phyloP scores from a whole-genome alignment of 805 yeast species.

The Wickerhamiella lipophila region DNA sequence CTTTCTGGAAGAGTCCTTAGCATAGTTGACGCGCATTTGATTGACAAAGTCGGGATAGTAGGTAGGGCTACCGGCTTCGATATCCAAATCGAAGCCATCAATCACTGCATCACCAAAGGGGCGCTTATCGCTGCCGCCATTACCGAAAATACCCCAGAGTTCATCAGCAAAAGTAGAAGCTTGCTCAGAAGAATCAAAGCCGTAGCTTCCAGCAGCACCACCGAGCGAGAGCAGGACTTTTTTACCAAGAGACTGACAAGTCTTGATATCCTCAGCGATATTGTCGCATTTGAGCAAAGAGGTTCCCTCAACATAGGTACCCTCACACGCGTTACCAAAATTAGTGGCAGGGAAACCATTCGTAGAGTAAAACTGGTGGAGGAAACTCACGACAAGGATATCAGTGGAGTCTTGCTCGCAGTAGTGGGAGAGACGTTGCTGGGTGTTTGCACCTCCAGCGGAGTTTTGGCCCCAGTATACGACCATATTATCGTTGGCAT shows the following conservation, averaged over 20 bases:
- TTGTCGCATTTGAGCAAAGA: slow-evolving; percentile 34
- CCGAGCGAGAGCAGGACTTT: slow-evolving; percentile 56
- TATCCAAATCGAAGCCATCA: slow-evolving; percentile 61
- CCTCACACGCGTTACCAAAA: slow-evolving; percentile 43
- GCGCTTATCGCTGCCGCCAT: slow-evolving; percentile 28
- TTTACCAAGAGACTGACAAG: slow-evolving; percentile 64
- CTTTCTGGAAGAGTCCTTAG: slow-evolving; percentile 26
- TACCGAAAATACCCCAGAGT: slow-evolving; percentile 40
- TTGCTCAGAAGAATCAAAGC: slow-evolving; percentile 35
- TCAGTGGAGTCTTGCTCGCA: slow-evolving; percentile 60
- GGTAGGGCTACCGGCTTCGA: slow-evolving; percentile 35
- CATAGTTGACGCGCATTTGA: slow-evolving; percentile 22
- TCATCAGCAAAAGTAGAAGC: slow-evolving; percentile 36
- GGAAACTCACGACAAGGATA: slow-evolving; percentile 52
- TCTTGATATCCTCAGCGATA: slow-evolving; percentile 46
- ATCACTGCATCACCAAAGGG: slow-evolving; percentile 44
- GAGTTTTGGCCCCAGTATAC: slow-evolving; percentile 83
- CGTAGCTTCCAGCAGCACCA: slow-evolving; percentile 42
- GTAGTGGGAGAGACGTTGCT: slow-evolving; percentile 37
- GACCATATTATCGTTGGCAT: slow-evolving; percentile 46
- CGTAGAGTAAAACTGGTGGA: slow-evolving; percentile 41
- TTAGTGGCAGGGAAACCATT: slow-evolving; percentile 33
- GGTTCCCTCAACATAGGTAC: slow-evolving; percentile 25
- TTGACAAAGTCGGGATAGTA: slow-evolving; percentile 42
- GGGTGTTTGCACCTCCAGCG: slow-evolving; percentile 35